Evolutionary conservation across 1,284 basidiomycete genomes (phyloP).

Genomic region (Porodaedalea pini): DNA sequence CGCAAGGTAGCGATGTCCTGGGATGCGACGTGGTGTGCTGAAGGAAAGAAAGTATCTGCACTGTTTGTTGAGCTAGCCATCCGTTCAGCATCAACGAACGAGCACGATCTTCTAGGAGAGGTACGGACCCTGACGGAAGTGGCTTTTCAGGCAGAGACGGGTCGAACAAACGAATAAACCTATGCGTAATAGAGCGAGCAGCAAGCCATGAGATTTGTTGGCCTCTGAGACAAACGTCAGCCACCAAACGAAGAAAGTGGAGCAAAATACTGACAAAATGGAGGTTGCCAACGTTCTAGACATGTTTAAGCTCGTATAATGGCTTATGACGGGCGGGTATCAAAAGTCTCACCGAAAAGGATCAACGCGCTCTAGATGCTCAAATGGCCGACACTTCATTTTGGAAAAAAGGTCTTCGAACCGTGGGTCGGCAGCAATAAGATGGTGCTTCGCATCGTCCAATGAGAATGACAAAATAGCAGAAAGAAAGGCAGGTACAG

Average conservation of each 20-base stretch:
- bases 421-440: constrained; percentile 63
- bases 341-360: constrained; percentile 60
- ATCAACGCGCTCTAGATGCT: constrained; percentile 66
- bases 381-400: constrained; percentile 70
- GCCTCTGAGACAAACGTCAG: constrained; percentile 40
- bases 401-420: constrained; percentile 68
- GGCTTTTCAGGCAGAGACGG: constrained; percentile 67
- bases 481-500: constrained; percentile 41
- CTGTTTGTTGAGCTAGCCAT: constrained; percentile 21
- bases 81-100: background rate
- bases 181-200: constrained; percentile 81
- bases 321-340: background rate
- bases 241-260: background rate
- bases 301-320: background rate
- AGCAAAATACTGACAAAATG: constrained; percentile 43
- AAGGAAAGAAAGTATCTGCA: constrained; percentile 55
- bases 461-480: constrained; percentile 72
- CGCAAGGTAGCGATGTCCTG: constrained; percentile 58
- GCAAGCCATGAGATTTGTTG: constrained; percentile 93
- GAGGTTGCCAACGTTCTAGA: constrained; percentile 47
- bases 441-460: constrained; percentile 68
- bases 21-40: constrained; percentile 60
- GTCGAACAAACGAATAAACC: constrained; percentile 75
- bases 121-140: constrained; percentile 38
- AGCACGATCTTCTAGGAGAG: background rate